Evolutionary conservation across 2,329 filamentous ascomycete species (phyloP), one percentile per base, ranked within the genome.

Genomic region (Colletotrichum melonis): DNA sequence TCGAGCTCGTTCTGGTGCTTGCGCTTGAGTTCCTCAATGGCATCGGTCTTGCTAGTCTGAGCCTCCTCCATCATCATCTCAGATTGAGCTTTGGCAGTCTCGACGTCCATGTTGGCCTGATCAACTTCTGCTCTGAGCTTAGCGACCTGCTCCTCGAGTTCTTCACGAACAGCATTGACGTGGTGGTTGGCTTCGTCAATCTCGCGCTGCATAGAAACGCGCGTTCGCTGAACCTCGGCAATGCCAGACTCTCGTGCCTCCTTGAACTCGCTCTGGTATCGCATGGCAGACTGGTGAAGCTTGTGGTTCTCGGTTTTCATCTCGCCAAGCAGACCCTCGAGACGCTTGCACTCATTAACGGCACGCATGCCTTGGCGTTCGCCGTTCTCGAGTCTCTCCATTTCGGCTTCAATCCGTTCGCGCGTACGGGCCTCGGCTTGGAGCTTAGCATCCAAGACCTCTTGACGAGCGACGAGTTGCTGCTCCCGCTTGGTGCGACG

Each of bases 51-150:
- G 19, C 89, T 91, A 73, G 91, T 90, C 73, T 94, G 90, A 26
- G 93, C 92, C 76, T 97, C 94, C 81, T 98, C 94, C 12, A 98
- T 87, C 66, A 97, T 88, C 86, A 97, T 93, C 79, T 97, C 95
- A 77, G 94, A 92, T 77, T 93, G 93, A 24, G 92, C 94, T 80
- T 93, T 95, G 69, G 91, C 89, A 3, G 93, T 95, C 78, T 98
- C 94, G 11, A 92, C 90, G 75, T 98, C 95, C 79, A 97, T 87
- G 79, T 89, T 93, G 69, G 93, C 88, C 77, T 92, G 92, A 75
- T 98, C 94, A 56, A 97, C 85, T 80, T 97, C 94, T 24, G 88
- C 85, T 66, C 94, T 92, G 32, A 95, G 85, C 78, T 92, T 92
- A 30, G 88, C 84, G 73, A 97, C 89, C 80, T 97, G 94, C 72